A percentile compares a stretch with the other conserved stretches of the same genome.
phyloP scores from a whole-genome alignment of 176 grass and related monocot species.

The Dendrocalamus sinicus region DNA sequence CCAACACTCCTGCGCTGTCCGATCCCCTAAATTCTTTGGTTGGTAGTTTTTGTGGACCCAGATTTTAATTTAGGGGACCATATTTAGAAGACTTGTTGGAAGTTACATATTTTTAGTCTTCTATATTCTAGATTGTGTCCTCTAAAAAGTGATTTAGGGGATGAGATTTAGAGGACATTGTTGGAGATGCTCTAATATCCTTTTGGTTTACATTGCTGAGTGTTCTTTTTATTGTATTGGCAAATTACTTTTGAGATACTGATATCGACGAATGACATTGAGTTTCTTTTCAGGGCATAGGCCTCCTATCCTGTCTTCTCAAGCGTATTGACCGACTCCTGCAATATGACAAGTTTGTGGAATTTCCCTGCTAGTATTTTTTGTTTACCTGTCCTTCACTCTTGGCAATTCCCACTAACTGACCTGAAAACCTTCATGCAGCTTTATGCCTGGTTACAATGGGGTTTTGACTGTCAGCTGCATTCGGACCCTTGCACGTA shows the following conservation, averaged over 20 bases:
- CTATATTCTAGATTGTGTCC: no score
- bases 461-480: slow-evolving; percentile 94
- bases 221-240: slow-evolving; percentile 6
- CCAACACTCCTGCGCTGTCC: no score
- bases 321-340: slow-evolving; percentile 89
- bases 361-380: slow-evolving; percentile 25
- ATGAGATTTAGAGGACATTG: no score
- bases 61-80: no score
- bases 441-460: slow-evolving; percentile 96
- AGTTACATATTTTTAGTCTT: no score
- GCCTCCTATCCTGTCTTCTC: slow-evolving; percentile 76
- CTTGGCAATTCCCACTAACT: slow-evolving; percentile 34
- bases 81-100: no score
- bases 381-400: slow-evolving; percentile 11
- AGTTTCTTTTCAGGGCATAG: slow-evolving; percentile 60
- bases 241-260: slow-evolving; percentile 22
- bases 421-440: slow-evolving; percentile 47
- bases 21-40: no score
- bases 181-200: no score
- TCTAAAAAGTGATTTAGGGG: no score
- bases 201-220: slow-evolving; percentile 15
- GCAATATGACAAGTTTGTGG: slow-evolving; percentile 83
- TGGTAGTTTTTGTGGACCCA: no score
- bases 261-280: background rate
- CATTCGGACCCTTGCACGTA: slow-evolving; percentile 88